phyloP scores from a whole-genome alignment of 495 filamentous ascomycete species.

The Trichoderma reesei region DNA sequence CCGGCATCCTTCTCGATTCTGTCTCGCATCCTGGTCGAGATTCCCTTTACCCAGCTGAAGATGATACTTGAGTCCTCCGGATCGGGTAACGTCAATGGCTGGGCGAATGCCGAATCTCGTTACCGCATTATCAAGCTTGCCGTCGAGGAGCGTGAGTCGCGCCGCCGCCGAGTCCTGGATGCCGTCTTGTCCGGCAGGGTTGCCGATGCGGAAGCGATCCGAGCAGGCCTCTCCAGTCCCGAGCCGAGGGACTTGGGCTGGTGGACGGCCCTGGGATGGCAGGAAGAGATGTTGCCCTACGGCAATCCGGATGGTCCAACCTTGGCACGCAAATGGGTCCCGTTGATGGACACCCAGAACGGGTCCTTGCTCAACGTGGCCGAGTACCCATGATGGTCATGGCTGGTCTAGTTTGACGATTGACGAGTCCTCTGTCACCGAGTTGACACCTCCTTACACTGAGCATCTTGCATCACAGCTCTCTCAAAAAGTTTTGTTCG shows the following conservation, averaged over 20 bases:
- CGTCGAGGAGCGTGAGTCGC: constrained; percentile 49
- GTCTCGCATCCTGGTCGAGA: constrained; percentile 53
- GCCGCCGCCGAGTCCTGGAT: constrained; percentile 30
- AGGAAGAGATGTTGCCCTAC: constrained; percentile 28
- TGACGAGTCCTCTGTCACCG: background rate
- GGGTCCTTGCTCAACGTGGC: background rate
- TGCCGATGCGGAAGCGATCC: constrained; percentile 19
- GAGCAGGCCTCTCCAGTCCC: constrained; percentile 19
- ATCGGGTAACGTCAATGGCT: constrained; percentile 34
- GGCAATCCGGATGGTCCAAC: constrained; percentile 20
- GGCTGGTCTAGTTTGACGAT: background rate
- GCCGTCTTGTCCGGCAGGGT: constrained; percentile 21
- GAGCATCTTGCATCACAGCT: background rate
- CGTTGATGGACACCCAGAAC: background rate
- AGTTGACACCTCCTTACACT: background rate
- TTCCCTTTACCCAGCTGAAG: constrained; percentile 52
- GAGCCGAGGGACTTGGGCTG: constrained; percentile 14
- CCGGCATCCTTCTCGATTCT: constrained; percentile 26
- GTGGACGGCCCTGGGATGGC: constrained; percentile 32
- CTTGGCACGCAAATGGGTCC: constrained; percentile 25
- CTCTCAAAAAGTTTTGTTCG: background rate
- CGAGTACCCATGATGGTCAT: background rate
- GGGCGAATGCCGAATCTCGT: constrained; percentile 31
- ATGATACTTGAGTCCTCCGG: constrained; percentile 42
- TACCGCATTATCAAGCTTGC: constrained; percentile 40